phyloP scores from a whole-genome alignment of 257 asterid genomes.

The Coffea canephora region DNA sequence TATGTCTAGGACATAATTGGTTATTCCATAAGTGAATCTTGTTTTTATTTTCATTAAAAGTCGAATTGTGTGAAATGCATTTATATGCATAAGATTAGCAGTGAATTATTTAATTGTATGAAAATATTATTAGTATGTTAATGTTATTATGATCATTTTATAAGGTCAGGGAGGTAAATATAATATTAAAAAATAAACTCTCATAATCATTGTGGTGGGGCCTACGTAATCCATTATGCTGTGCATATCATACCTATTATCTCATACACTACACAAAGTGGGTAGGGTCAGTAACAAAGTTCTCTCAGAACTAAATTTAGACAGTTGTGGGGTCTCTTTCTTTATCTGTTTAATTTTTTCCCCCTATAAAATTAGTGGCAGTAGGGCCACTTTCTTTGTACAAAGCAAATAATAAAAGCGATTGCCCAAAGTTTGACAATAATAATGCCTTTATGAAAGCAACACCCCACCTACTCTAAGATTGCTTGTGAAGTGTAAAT shows the following conservation, averaged over 20 bases:
- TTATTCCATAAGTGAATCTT: no score
- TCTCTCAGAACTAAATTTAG: conserved; percentile 27
- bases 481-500: conserved; percentile 34
- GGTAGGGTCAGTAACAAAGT: conserved; percentile 23
- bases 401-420: conserved; percentile 58
- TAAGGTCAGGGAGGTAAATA: no score
- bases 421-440: conserved; percentile 66
- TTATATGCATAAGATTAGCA: no score
- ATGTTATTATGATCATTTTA: no score
- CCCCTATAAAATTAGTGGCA: conserved; percentile 25
- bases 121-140: no score
- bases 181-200: background rate
- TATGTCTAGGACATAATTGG: no score
- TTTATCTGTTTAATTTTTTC: conserved; percentile 13
- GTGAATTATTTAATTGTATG: no score
- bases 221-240: conserved; percentile 30
- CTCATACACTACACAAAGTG: conserved; percentile 23
- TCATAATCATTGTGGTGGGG: conserved; percentile 45
- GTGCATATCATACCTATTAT: conserved; percentile 4
- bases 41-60: no score
- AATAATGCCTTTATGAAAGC: conserved; percentile 58
- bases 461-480: conserved; percentile 47
- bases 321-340: conserved; percentile 49
- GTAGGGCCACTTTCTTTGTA: conserved; percentile 38
- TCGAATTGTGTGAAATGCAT: no score